Conservation (phyloP, 2,329 filamentous ascomycete species). For the Ascochyta lentis region DNA sequence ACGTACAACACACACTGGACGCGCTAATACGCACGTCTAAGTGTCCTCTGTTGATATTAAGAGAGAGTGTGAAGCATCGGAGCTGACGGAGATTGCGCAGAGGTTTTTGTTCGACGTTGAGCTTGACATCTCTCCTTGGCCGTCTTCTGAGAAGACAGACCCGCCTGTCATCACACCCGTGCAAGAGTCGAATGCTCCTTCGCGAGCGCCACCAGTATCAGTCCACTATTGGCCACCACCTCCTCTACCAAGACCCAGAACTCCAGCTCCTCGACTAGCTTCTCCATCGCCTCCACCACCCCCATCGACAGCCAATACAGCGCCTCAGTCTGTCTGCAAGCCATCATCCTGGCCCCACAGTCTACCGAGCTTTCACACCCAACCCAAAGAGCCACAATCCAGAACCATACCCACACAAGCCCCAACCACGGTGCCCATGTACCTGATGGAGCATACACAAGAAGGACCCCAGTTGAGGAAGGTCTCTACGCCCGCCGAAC, state of each 20-base stretch:
- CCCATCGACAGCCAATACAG: not conserved
- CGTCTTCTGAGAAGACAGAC: not conserved
- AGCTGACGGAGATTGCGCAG: slow-evolving; percentile 6
- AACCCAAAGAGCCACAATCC: not conserved
- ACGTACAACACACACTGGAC: slow-evolving; percentile 33
- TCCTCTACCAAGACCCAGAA: not conserved
- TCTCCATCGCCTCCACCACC: not conserved
- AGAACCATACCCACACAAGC: not conserved
- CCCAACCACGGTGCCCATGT: slow-evolving; percentile 12
- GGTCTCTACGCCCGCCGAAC: slow-evolving; percentile 15
- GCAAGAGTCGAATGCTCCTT: not conserved
- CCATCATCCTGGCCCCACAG: not conserved
- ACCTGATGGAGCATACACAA: slow-evolving; percentile 9
- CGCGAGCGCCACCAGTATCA: not conserved
- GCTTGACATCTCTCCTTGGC: slow-evolving; percentile 11
- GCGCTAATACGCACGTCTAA: slow-evolving; percentile 33
- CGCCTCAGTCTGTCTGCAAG: not conserved
- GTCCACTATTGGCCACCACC: not conserved
- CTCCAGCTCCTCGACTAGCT: not conserved
- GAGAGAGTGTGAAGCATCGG: slow-evolving; percentile 4
- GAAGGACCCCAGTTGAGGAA: slow-evolving; percentile 5
- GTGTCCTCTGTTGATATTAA: slow-evolving; percentile 2
- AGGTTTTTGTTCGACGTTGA: slow-evolving; percentile 14
- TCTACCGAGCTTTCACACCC: not conserved
- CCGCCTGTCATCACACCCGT: not conserved